Evolutionary conservation across 1,284 basidiomycete genomes (phyloP).

Genomic region (Gymnopus androsaceus): DNA sequence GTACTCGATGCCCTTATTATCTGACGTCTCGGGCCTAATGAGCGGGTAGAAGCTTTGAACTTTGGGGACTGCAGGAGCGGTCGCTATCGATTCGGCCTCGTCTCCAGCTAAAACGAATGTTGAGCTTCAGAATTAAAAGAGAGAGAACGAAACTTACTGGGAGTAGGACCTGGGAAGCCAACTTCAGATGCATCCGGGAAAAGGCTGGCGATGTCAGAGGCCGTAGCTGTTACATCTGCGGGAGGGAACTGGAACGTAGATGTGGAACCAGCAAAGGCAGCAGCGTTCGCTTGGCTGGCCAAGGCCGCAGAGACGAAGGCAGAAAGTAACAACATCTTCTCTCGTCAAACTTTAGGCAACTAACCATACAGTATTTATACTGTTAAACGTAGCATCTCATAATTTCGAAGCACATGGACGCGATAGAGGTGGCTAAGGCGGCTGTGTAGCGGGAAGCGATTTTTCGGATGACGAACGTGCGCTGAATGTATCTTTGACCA

Average conservation of each 20-base stretch:
- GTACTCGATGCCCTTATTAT: slow-evolving; percentile 36
- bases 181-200: slow-evolving; percentile 47
- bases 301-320: slow-evolving; percentile 7
- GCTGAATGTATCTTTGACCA: too few species aligned
- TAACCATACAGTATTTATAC: slow-evolving; percentile 3
- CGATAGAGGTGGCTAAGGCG: too few species aligned
- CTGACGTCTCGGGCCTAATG: slow-evolving; percentile 37
- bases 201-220: slow-evolving; percentile 27
- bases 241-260: slow-evolving; percentile 37
- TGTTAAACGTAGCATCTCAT: too few species aligned
- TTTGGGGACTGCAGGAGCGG: slow-evolving; percentile 42
- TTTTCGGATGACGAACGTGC: too few species aligned
- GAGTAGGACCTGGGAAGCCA: slow-evolving; percentile 48
- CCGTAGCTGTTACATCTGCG: slow-evolving; percentile 30
- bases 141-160: slow-evolving; percentile 30
- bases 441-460: too few species aligned
- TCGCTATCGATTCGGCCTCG: slow-evolving; percentile 48
- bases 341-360: background rate
- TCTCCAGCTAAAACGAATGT: slow-evolving; percentile 41
- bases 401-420: too few species aligned
- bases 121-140: background rate
- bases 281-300: background rate
- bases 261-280: slow-evolving; percentile 35
- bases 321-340: slow-evolving; percentile 8
- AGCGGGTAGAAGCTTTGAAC: slow-evolving; percentile 39